Percentiles rank a stretch among this genome's conserved stretches.
These are phyloP conservation scores for Termitomyces heimii DNA, from an alignment of 768 basidiomycete species.

Conservation along the genomic window DNA sequence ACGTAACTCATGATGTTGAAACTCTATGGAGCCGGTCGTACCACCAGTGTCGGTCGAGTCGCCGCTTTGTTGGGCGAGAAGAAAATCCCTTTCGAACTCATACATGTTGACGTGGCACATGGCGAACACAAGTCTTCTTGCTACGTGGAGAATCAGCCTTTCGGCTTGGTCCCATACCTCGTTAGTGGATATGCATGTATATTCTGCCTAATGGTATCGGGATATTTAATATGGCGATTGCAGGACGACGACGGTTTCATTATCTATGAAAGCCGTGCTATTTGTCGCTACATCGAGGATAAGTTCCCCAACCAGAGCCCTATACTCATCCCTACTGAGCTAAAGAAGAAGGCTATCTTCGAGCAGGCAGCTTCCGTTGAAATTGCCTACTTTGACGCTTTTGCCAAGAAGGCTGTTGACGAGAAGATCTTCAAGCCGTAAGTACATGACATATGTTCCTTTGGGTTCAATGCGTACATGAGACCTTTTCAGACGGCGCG, in stretches of 20 bases:
- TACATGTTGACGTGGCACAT: slow-evolving; percentile 35
- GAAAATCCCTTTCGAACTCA: slow-evolving; percentile 47
- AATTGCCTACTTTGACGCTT: slow-evolving; percentile 40
- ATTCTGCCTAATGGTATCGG: too few species aligned
- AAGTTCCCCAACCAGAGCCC: slow-evolving; percentile 50
- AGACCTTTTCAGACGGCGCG: slow-evolving; percentile 5
- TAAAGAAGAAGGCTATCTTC: slow-evolving; percentile 34
- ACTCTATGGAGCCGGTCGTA: slow-evolving; percentile 29
- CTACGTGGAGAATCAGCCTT: slow-evolving; percentile 52
- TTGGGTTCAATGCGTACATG: too few species aligned
- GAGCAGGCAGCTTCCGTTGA: slow-evolving; percentile 52
- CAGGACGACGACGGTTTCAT: slow-evolving; percentile 52
- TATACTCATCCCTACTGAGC: slow-evolving; percentile 41
- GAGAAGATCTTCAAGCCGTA: slow-evolving; percentile 54
- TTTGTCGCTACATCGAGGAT: slow-evolving; percentile 48
- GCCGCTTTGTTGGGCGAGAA: slow-evolving; percentile 49
- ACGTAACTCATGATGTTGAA: slow-evolving; percentile 33
- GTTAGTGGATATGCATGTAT: slow-evolving; percentile 18
- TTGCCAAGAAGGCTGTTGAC: slow-evolving; percentile 27
- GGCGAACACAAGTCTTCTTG: slow-evolving; percentile 39
- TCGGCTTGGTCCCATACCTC: slow-evolving; percentile 57
- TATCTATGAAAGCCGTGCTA: slow-evolving; percentile 59
- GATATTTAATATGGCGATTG: background rate
- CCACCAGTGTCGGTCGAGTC: slow-evolving; percentile 48
- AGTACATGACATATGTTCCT: slow-evolving; percentile 9